These are phyloP conservation scores for Talaromyces funiculosus DNA, from an alignment of 2,329 filamentous ascomycete species.

Conservation along the genomic window DNA sequence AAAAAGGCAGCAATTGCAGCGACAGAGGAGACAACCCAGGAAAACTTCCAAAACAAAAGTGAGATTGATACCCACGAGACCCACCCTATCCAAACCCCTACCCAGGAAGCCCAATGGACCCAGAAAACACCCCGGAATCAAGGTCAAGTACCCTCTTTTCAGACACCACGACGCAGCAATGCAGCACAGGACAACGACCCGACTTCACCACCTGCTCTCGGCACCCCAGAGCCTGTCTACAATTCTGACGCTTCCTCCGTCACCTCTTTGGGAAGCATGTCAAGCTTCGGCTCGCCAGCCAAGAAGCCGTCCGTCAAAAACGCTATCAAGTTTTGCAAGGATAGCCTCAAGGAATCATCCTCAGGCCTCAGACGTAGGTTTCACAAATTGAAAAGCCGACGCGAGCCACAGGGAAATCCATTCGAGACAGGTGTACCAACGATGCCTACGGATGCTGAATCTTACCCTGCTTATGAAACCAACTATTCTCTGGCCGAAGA, in stretches of 20 bases:
- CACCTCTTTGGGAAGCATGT: not conserved
- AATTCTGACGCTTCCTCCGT: not conserved
- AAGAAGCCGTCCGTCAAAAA: not conserved
- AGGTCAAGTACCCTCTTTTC: not conserved
- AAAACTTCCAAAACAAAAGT: not conserved
- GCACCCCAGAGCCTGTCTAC: not conserved
- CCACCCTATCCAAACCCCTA: not conserved
- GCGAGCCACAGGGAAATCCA: not conserved
- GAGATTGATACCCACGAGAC: constrained; percentile 1
- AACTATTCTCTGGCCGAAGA: constrained; percentile 4
- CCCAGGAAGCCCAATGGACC: not conserved
- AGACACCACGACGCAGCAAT: not conserved
- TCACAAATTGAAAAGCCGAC: not conserved
- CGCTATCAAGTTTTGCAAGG: not conserved
- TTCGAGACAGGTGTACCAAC: not conserved
- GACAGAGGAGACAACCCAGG: constrained; percentile 3
- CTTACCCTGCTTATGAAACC: not conserved
- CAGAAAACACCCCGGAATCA: not conserved
- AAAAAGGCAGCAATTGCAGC: constrained; percentile 18
- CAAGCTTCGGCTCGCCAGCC: not conserved
- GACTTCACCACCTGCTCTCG: not conserved
- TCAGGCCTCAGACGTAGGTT: not conserved
- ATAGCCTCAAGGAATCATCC: not conserved
- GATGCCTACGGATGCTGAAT: not conserved
- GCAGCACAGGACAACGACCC: constrained; percentile 3